Evolutionary conservation across 2,329 filamentous ascomycete genomes (phyloP), one percentile per base, ranked within the genome.

Genomic region (Diaporthe australafricana): DNA sequence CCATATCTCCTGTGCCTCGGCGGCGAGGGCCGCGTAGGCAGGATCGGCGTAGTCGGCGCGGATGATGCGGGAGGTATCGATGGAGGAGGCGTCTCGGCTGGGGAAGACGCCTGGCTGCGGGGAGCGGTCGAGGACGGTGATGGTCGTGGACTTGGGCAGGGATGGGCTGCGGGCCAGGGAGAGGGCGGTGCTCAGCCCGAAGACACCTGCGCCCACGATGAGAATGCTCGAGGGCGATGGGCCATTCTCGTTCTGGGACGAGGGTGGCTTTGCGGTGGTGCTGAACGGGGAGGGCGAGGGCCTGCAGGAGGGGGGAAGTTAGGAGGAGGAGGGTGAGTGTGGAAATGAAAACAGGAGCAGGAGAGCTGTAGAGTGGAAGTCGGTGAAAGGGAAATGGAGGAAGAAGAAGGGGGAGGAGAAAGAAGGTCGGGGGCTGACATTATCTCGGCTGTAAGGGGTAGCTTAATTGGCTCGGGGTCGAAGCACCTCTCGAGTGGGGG

Each of bases 31-130:
- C 7, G 94, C 89, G 82, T 98, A 98, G 27, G 91, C 88, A 0
- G 89, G 84, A 78, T 96, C 91, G 6, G 93, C 91, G 79, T 98
- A 98, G 85, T 98, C 96, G 65, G 89, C 83, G 70, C 91, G 87
- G 75, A 92, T 86, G 76, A 92, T 91, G 75, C 90, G 88, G 17
- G 89, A 91, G 5, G 85, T 86, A 81, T 92, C 90, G 77, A 91
- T 86, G 75, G 87, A 90, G 65, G 89, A 87, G 71, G 86, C 86
- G 77, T 92, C 89, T 53, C 85, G 82, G 8, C 89, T 85, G 2
- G 90, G 90, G 77, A 92, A 91, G 47, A 91, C 87, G 32, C 73
- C 75, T 1, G 72, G 57, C 35, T 76, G 63, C 20, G 60, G 78
- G 6, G 85, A 86, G 70, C 89, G 84, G 79, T 92, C 88, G 71